Evolutionary conservation across 495 filamentous ascomycete species (phyloP).

Genomic region (Penicillium chermesinum): DNA sequence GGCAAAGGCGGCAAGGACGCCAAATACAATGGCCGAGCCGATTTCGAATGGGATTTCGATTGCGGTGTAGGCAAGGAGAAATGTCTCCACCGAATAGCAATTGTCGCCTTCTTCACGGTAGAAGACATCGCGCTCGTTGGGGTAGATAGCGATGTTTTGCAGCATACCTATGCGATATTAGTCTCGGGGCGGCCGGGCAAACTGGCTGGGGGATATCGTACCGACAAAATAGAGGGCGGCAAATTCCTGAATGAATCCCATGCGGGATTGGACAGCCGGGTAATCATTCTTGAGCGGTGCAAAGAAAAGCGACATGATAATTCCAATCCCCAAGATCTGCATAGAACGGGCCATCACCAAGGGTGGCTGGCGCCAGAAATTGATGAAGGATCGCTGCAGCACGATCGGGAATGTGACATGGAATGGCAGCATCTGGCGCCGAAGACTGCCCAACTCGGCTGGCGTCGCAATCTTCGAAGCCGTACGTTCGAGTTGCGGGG

Average conservation of each 20-base stretch:
- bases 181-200: neutral
- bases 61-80: conserved; percentile 61
- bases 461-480: conserved; percentile 53
- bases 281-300: conserved; percentile 64
- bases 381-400: conserved; percentile 57
- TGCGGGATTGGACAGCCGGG: conserved; percentile 60
- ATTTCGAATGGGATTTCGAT: conserved; percentile 69
- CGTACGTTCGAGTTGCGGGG: conserved; percentile 16
- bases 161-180: conserved; percentile 54
- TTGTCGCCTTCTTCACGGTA: conserved; percentile 66
- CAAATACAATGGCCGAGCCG: conserved; percentile 56
- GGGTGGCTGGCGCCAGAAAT: conserved; percentile 60
- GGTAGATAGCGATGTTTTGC: conserved; percentile 70
- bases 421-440: conserved; percentile 57
- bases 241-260: conserved; percentile 67
- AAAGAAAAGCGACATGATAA: conserved; percentile 66
- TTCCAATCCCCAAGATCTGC: conserved; percentile 61
- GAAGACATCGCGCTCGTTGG: conserved; percentile 62
- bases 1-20: conserved; percentile 52
- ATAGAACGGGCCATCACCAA: conserved; percentile 59
- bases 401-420: conserved; percentile 58
- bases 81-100: conserved; percentile 61
- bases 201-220: conserved; percentile 29
- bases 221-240: conserved; percentile 67
- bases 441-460: conserved; percentile 62